A percentile compares a stretch with the other conserved stretches of the same genome.
Conservation (phyloP, 208 protist species). For the Histomonas meleagridis region DNA sequence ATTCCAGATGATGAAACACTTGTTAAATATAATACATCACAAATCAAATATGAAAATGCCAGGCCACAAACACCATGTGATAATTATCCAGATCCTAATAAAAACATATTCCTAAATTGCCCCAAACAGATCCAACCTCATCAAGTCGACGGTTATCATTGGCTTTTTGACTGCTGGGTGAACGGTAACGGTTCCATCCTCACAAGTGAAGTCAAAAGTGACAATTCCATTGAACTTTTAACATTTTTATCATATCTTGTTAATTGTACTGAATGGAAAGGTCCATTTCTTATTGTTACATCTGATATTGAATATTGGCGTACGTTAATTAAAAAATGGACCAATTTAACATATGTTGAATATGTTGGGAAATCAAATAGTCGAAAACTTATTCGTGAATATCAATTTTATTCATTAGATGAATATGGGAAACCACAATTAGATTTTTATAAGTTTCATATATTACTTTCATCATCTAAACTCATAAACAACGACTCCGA, state of each 20-base stretch:
- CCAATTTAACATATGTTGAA: constrained; percentile 25
- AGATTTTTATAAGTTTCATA: constrained; percentile 8
- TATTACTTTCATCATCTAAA: neutral
- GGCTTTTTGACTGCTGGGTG: constrained; percentile 78
- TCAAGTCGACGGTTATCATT: constrained; percentile 60
- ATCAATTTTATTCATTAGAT: neutral
- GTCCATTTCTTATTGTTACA: constrained; percentile 29
- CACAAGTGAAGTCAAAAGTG: constrained; percentile 82
- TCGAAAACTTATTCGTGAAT: neutral
- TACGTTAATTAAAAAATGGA: constrained; percentile 34
- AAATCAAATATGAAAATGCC: neutral
- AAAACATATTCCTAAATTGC: neutral
- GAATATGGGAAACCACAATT: neutral
- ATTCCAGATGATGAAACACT: neutral
- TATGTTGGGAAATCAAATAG: neutral
- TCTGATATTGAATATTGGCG: constrained; percentile 28
- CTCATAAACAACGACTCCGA: neutral
- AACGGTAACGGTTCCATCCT: constrained; percentile 83
- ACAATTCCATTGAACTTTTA: constrained; percentile 34
- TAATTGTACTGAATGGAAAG: neutral
- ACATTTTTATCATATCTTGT: neutral
- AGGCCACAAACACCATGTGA: neutral
- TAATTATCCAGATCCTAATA: neutral
- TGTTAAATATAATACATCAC: neutral
- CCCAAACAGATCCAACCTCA: neutral